These are phyloP conservation scores for Phytophthora tubulina DNA, from an alignment of 352 stramenopile species.

Conservation along the genomic window DNA sequence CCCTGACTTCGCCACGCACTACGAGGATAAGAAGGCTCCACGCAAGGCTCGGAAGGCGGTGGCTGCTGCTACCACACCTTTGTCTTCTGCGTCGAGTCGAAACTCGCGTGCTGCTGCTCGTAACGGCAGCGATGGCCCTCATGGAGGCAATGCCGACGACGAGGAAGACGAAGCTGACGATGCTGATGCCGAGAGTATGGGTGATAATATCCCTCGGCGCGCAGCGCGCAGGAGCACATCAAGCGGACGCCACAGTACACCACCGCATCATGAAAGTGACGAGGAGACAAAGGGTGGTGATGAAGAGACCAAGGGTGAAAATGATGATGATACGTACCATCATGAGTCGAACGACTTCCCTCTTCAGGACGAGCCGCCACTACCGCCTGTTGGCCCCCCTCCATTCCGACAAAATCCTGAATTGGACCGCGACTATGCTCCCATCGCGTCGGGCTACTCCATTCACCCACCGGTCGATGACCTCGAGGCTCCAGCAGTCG, in stretches of 20 bases:
- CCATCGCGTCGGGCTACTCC: conserved; percentile 34
- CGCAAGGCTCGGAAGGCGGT: conserved; percentile 45
- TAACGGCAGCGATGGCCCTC: conserved; percentile 18
- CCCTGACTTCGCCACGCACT: conserved; percentile 53
- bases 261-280: conserved; percentile 36
- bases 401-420: conserved; percentile 48
- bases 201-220: conserved; percentile 26
- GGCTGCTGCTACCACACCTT: background rate
- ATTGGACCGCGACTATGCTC: conserved; percentile 32
- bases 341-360: background rate
- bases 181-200: conserved; percentile 28
- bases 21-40: conserved; percentile 38
- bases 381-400: conserved; percentile 35
- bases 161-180: conserved; percentile 31
- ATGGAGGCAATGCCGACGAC: conserved; percentile 11
- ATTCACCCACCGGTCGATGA: conserved; percentile 38
- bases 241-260: conserved; percentile 35
- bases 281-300: conserved; percentile 40
- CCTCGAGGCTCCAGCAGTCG: conserved; percentile 37
- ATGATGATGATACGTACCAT: conserved; percentile 10
- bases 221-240: conserved; percentile 45
- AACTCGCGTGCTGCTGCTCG: conserved; percentile 26
- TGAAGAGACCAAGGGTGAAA: conserved; percentile 25
- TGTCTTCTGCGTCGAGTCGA: conserved; percentile 29
- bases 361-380: conserved; percentile 31